These are phyloP conservation scores for Apiospora hydei DNA, from an alignment of 2,329 filamentous ascomycete species.

Conservation along the genomic window DNA sequence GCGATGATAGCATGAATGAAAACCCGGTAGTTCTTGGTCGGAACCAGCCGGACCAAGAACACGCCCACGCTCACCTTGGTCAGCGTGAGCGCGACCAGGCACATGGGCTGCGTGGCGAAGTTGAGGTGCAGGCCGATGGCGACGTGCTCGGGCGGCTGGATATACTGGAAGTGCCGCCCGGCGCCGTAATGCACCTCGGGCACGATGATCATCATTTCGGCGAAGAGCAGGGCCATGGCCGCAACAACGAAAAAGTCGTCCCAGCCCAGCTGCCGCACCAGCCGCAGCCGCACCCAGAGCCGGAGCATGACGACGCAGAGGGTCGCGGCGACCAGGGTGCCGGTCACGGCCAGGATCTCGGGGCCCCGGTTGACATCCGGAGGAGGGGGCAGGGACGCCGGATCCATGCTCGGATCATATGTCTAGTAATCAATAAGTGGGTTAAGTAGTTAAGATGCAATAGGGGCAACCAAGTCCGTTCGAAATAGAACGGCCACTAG, in stretches of 20 bases:
- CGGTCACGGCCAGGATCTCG: conserved; percentile 15
- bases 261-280: conserved; percentile 16
- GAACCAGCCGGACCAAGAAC: background rate
- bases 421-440: too few relatives aligned
- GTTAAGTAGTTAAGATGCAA: background rate
- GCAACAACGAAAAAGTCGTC: conserved; percentile 10
- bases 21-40: background rate
- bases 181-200: conserved; percentile 15
- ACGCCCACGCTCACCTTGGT: conserved; percentile 8
- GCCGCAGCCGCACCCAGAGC: background rate
- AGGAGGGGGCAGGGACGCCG: background rate
- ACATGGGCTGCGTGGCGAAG: conserved; percentile 15
- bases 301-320: conserved; percentile 9
- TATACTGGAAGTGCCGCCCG: background rate
- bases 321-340: background rate
- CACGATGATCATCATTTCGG: conserved; percentile 2
- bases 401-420: conserved; percentile 1
- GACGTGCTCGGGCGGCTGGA: background rate
- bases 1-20: background rate
- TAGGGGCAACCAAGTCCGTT: background rate
- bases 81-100: background rate
- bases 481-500: background rate
- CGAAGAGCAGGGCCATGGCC: conserved; percentile 2
- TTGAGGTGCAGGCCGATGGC: conserved; percentile 4
- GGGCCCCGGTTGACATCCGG: conserved; percentile 2